Conservation (phyloP, 179 eudicot genomes). For the Beta lomatogona region DNA sequence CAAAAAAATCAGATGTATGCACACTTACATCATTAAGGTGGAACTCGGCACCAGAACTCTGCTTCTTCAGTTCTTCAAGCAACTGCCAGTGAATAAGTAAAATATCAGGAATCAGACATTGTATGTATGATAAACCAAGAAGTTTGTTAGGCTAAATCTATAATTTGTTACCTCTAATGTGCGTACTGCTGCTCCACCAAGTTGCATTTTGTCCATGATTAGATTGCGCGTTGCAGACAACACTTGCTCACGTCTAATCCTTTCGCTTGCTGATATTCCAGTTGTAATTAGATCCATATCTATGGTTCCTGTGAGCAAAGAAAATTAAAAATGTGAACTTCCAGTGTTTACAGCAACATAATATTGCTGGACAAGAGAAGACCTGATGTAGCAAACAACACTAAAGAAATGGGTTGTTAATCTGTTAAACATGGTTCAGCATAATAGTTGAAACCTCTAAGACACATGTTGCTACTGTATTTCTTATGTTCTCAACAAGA, state of each 20-base stretch:
- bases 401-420: not conserved
- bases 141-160: not conserved
- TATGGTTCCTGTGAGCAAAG: constrained; percentile 68
- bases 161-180: constrained; percentile 56
- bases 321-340: constrained; percentile 10
- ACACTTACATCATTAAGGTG: constrained; percentile 78
- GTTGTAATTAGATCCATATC: constrained; percentile 98
- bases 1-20: constrained; percentile 3
- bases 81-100: constrained; percentile 43
- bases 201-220: constrained; percentile 87
- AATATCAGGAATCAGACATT: constrained; percentile 2
- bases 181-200: constrained; percentile 78
- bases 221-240: constrained; percentile 62
- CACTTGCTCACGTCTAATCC: constrained; percentile 81
- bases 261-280: constrained; percentile 93
- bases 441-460: not conserved
- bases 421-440: not conserved
- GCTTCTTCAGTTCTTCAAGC: constrained; percentile 86
- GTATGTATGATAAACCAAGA: not conserved
- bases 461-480: not conserved
- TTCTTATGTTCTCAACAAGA: not conserved
- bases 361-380: not conserved
- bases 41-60: constrained; percentile 62
- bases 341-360: not conserved
- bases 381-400: not conserved